Base-by-base conservation (phyloP, 2,329 filamentous ascomycete genomes). In the Aspergillus uvarum region DNA sequence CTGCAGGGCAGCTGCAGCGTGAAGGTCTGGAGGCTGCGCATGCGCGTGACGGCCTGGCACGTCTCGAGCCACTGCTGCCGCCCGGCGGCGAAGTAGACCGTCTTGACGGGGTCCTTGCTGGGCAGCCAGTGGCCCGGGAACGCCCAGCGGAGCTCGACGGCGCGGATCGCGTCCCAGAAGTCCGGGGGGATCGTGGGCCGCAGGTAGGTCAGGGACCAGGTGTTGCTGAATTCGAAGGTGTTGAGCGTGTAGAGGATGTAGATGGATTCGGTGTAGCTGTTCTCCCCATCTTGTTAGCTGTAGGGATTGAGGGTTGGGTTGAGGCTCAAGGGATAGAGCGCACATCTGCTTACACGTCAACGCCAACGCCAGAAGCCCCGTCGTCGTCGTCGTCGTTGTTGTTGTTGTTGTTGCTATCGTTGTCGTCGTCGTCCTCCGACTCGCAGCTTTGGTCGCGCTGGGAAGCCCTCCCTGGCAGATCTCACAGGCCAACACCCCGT, bases 91-190 rank as follows among this genome's bases (percentile, higher is more conserved):
- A 77, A 72, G 50, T 77, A 77, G 3, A 77, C 65, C 2, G 69
- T 60, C 55, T 75, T 74, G 22, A 77, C 75, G 26, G 75, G 72
- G 63, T 77, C 75, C 60, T 77, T 77, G 60, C 68, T 75, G 5
- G 74, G 75, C 0, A 77, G 71, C 73, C 74, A 76, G 62, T 77
- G 74, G 54, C 74, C 75, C 0, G 73, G 74, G 32, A 77, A 77
- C 0, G 75, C 73, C 73, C 74, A 77, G 67, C 73, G 72, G 14
- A 77, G 71, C 48, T 76, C 73, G 44, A 77, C 63, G 29, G 54
- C 55, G 56, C 72, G 73, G 54, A 77, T 74, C 2, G 60, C 63
- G 32, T 70, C 61, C 69, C 70, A 74, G 48, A 67, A 62, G 3
- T 70, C 65, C 2, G 56, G 4, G 5, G 69, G 72, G 38, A 76